Conservation (phyloP, 225 moss, liverwort and hornwort species). For the Marchantia paleacea region DNA sequence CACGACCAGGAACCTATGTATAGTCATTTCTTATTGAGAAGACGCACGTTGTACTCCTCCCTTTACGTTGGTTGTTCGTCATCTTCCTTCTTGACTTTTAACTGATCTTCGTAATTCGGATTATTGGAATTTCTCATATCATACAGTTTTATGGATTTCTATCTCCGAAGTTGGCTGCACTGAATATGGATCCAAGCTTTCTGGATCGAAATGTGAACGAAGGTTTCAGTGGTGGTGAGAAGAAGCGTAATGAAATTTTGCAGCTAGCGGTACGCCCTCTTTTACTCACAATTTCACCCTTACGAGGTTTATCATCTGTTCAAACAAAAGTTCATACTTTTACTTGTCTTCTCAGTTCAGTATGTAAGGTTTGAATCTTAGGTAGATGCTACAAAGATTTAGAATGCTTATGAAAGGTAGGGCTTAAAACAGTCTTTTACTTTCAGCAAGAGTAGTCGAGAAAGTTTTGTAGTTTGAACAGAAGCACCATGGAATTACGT, state of each 20-base stretch:
- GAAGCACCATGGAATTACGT: too few species aligned
- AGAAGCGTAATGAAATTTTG: constrained; percentile 92
- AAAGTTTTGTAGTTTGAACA: too few species aligned
- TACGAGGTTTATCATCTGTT: neutral
- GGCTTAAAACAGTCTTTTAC: too few species aligned
- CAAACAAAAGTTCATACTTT: too few species aligned
- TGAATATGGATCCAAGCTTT: constrained; percentile 94
- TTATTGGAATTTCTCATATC: constrained; percentile 3
- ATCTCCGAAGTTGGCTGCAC: constrained; percentile 67
- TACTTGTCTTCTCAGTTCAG: too few species aligned
- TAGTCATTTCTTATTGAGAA: neutral
- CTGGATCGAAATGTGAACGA: constrained; percentile 95
- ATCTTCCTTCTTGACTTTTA: neutral
- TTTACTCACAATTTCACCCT: neutral
- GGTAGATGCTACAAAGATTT: too few species aligned
- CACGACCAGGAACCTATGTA: neutral
- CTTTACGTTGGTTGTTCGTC: neutral
- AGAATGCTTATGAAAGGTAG: too few species aligned
- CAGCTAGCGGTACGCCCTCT: constrained; percentile 63
- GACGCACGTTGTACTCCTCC: neutral
- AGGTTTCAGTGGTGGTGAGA: constrained; percentile 97
- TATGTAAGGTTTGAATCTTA: too few species aligned
- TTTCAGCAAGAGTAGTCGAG: too few species aligned
- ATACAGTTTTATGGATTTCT: constrained; percentile 88
- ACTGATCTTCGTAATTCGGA: neutral